phyloP scores from a whole-genome alignment of 495 filamentous ascomycete genomes.

The Aspergillus carlsbadensis region DNA sequence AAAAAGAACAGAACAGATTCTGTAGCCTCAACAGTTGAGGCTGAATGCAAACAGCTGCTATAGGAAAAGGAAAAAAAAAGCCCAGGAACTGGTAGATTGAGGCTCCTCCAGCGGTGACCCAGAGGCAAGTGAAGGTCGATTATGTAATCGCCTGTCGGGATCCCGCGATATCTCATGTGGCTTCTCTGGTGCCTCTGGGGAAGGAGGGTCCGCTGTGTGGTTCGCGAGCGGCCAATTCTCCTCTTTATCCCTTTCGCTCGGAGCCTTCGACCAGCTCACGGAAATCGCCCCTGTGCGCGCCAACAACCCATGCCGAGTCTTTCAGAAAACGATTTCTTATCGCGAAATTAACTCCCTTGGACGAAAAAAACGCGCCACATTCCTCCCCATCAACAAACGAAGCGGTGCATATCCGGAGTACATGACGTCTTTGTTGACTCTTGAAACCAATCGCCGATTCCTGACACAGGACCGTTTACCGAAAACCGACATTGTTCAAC shows the following conservation, averaged over 20 bases:
- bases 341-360: conserved; percentile 14
- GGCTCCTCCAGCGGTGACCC: neutral
- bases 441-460: conserved; percentile 19
- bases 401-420: conserved; percentile 30
- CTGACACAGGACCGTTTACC: conserved; percentile 11
- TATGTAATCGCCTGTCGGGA: conserved; percentile 34
- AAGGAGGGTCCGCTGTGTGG: conserved; percentile 13
- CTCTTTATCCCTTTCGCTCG: conserved; percentile 11
- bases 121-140: conserved; percentile 15
- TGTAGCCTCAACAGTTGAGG: no score
- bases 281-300: neutral
- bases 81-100: neutral
- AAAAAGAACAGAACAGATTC: no score
- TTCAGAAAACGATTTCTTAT: conserved; percentile 4
- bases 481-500: neutral
- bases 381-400: conserved; percentile 17
- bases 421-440: conserved; percentile 50
- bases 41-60: no score
- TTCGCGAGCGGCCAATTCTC: conserved; percentile 4
- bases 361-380: conserved; percentile 32
- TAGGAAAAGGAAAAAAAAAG: neutral
- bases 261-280: neutral
- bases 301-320: neutral
- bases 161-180: conserved; percentile 32
- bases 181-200: conserved; percentile 35